Evolutionary conservation across 306 rosid genomes (phyloP), one percentile per base, ranked within the genome.

Genomic region (Abrus precatorius): DNA sequence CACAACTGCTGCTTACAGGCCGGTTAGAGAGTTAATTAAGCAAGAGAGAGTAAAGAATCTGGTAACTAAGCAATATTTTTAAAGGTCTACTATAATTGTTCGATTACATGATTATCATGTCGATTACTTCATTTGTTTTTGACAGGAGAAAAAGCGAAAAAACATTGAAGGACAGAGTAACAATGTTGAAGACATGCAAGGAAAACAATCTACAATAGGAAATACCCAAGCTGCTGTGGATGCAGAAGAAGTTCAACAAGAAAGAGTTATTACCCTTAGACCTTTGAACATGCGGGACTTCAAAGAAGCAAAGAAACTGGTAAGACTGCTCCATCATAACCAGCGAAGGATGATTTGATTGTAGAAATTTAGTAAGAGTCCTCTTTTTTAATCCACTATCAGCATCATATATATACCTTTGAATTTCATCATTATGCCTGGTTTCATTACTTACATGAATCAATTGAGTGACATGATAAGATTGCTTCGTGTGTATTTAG

Each of bases 1-100:
- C 85, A 89, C 90, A 30, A 91, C 98, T 4, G 97, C 99, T 64
- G 99, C 99, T 1, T 95, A 95, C 82, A 84, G 98, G 33, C 99
- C 99, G 8, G 97, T 95, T 36, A 83, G 97, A 86, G 99, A 91
- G 68, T 80, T 93, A 65, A 91, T 93, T 80, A 86, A 89, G 73
- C 89, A 90, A 82, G 99, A 95, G 88, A 88, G 92, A 63, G 43
- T 71, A 3, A 93, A 88, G 85, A 90, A 70, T 82, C 50, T 79
- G 89, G 99, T 95, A 84, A 83, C 64, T 73, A 14, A 2, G 9
- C 44, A 20, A 40, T 78, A 28, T n/a, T 14, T 11, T 32, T 20
- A 6, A 55, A 32, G 49, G 12, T 44, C 10, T 60, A 12, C 1
- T 40, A 28, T 14, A 48, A 67, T 79, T 13, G 45, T 41, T 50